Base-by-base conservation (phyloP, 2,329 filamentous ascomycete species). In the Emergomyces pasteurianus region DNA sequence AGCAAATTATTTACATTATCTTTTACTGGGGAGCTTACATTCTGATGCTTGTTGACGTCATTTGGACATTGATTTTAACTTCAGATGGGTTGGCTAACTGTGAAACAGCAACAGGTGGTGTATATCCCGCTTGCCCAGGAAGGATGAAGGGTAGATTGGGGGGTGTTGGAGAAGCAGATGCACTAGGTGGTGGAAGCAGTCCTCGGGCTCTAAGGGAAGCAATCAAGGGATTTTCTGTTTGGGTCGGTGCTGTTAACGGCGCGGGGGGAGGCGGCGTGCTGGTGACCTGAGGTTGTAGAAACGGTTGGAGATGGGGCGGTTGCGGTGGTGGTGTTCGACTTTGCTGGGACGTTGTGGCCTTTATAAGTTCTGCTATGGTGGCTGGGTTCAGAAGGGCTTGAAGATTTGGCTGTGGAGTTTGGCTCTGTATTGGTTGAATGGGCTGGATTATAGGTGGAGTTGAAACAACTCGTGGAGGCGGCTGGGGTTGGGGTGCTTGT, bases 31-130 rank as follows among this genome's bases (percentile, higher is more conserved):
- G 38, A 60, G 77, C 84, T 76, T 80, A 90, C 84, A 87, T 83
- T 75, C 90, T 91, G 50, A 95, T 79, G 34, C 88, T 88, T 7
- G 82, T 80, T 3, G 85, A 80, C 60, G 83, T 86, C 65, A 92
- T 78, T 60, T 83, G 79, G 23, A 77, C 72, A 21, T 69, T 71
- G 43, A 77, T 69, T 46, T 67, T 68, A 14, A 66, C 61, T 58
- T 66, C 67, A 2, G 70, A 60, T 46, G 67, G 64, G 60, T 67
- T 65, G 62, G 68, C 62, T 58, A 72, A 54, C 71, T 75, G 67
- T 67, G 69, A 71, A 55, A 71, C 66, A 18, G 68, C 64, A 64
- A 72, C 65, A 60, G 73, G 70, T 40, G 77, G 69, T 67, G 74
- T 67, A 67, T 70, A 66, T 67, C 65, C 69, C 47, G 70, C 61